Evolutionary conservation across 2,329 filamentous ascomycete genomes (phyloP).

Genomic region (Arthrobotrys sinensis): DNA sequence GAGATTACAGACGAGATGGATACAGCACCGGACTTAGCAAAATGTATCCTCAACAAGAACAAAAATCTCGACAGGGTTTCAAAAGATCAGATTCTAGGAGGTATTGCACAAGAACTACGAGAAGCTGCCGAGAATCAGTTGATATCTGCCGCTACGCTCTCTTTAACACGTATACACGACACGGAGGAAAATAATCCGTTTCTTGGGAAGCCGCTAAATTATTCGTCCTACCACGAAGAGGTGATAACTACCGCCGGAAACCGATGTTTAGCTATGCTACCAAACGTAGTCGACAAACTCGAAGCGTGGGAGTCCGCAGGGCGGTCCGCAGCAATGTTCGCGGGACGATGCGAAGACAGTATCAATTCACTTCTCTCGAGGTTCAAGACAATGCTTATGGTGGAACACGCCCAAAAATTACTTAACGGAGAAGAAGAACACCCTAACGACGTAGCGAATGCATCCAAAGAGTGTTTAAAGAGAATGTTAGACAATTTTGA

Average conservation of each 20-base stretch:
- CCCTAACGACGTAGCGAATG: not conserved
- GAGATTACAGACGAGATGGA: not conserved
- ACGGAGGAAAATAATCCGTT: not conserved
- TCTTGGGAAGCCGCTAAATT: not conserved
- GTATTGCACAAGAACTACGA: not conserved
- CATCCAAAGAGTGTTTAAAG: conserved; percentile 8
- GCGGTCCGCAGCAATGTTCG: not conserved
- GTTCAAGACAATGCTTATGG: not conserved
- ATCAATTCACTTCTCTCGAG: not conserved
- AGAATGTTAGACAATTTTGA: conserved; percentile 1
- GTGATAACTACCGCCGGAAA: not conserved
- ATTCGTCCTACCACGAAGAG: not conserved
- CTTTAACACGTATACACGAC: not conserved
- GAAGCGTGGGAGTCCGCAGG: not conserved
- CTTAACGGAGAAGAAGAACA: not conserved
- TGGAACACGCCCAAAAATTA: conserved; percentile 3
- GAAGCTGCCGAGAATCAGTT: not conserved
- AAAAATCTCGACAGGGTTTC: not conserved
- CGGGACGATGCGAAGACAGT: not conserved
- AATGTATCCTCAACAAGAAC: not conserved
- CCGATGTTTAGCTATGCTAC: conserved; percentile 6
- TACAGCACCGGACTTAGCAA: not conserved
- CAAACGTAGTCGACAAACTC: not conserved
- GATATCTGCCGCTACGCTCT: not conserved
- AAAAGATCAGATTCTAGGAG: not conserved